A percentile compares a stretch with the other conserved stretches of the same genome.
These are phyloP conservation scores for Ganoderma sinense DNA, from an alignment of 1,284 basidiomycete species.

Conservation along the genomic window DNA sequence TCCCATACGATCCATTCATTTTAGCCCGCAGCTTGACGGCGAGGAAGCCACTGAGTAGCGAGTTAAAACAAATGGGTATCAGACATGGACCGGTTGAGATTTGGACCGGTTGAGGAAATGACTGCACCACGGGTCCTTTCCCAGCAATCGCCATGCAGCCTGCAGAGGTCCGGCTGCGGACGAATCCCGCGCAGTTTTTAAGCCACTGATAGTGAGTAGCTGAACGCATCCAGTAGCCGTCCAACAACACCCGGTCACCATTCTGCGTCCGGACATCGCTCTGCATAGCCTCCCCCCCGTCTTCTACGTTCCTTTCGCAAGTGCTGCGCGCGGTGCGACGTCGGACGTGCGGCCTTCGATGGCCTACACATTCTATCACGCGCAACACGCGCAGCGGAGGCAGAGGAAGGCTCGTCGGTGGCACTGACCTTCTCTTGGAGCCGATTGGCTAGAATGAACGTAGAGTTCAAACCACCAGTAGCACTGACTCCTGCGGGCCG, in stretches of 20 bases:
- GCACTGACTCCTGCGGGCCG: background rate
- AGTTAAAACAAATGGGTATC: background rate
- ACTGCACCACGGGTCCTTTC: background rate
- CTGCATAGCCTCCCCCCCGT: background rate
- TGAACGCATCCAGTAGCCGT: background rate
- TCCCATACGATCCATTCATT: too few species aligned
- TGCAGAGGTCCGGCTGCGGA: background rate
- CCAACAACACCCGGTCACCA: background rate
- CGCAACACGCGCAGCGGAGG: background rate
- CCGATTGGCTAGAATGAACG: background rate
- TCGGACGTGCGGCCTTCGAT: background rate
- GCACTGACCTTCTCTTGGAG: background rate
- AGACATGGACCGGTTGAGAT: background rate
- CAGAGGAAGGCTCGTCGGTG: background rate
- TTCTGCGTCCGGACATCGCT: background rate
- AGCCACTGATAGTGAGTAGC: background rate
- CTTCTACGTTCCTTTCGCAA: background rate
- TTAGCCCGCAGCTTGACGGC: background rate
- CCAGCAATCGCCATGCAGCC: background rate
- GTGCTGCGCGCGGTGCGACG: background rate
- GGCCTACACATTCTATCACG: background rate
- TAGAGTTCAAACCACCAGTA: background rate
- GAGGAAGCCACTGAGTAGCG: background rate
- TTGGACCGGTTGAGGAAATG: background rate
- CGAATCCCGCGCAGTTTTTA: background rate